phyloP scores from a whole-genome alignment of 805 yeast species.

The Kazachstania taianensis region DNA sequence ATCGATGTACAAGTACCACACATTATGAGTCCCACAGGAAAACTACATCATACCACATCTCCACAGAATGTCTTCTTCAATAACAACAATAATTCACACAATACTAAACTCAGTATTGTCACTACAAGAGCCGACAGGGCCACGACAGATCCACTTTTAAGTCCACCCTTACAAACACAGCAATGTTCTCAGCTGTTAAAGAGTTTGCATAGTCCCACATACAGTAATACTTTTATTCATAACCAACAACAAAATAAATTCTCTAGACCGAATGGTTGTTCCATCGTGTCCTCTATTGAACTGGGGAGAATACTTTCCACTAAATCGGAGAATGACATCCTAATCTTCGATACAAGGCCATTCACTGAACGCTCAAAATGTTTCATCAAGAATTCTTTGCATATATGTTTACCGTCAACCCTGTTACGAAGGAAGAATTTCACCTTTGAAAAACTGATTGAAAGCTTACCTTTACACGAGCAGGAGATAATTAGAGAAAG shows the following conservation, averaged over 20 bases:
- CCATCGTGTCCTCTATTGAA: constrained; percentile 15
- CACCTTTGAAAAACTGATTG: constrained; percentile 50
- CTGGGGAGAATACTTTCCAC: constrained; percentile 9
- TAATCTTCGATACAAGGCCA: constrained; percentile 58
- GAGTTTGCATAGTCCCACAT: too few relatives aligned
- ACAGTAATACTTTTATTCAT: too few relatives aligned
- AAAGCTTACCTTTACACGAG: constrained; percentile 48
- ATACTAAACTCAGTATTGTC: too few relatives aligned
- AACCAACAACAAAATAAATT: constrained; percentile 3
- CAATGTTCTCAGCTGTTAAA: too few relatives aligned
- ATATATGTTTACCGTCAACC: constrained; percentile 85
- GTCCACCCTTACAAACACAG: too few relatives aligned
- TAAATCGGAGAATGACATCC: constrained; percentile 4
- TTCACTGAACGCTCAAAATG: constrained; percentile 57
- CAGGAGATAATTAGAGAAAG: constrained; percentile 7
- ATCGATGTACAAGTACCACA: too few relatives aligned
- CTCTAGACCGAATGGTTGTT: constrained; percentile 16
- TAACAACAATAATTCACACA: too few relatives aligned
- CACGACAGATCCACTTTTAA: too few relatives aligned
- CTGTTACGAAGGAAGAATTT: constrained; percentile 67
- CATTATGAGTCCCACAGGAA: too few relatives aligned
- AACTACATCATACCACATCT: too few relatives aligned
- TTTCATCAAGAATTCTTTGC: constrained; percentile 53
- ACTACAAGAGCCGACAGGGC: too few relatives aligned
- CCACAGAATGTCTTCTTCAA: too few relatives aligned